phyloP scores from a whole-genome alignment of 768 basidiomycete genomes.

The Candolleomyces efflorescens region DNA sequence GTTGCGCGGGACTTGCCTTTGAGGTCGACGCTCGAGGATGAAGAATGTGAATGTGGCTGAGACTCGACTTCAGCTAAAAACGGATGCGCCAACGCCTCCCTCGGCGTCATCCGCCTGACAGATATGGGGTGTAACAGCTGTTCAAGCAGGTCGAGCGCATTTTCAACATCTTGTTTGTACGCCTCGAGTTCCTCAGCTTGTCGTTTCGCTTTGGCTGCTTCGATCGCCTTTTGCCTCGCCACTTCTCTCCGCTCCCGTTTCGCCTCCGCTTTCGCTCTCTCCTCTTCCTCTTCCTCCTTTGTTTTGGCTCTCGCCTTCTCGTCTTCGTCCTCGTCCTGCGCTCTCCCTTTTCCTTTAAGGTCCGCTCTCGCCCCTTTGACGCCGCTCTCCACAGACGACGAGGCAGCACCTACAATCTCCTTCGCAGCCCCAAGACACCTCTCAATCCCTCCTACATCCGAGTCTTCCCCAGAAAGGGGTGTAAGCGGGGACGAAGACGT shows the following conservation, averaged over 20 bases:
- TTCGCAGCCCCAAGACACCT: no score
- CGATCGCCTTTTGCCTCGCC: neutral
- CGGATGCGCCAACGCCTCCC: slow-evolving; percentile 69
- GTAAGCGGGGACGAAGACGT: no score
- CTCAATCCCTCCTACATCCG: no score
- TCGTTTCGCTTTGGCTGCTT: slow-evolving; percentile 5
- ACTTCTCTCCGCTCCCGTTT: neutral
- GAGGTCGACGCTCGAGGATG: no score
- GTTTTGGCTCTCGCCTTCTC: neutral
- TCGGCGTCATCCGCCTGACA: slow-evolving; percentile 72
- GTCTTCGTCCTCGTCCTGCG: no score
- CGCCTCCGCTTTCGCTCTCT: slow-evolving; percentile 11
- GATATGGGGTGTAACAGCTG: slow-evolving; percentile 73
- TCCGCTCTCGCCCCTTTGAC: no score
- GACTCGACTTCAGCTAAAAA: slow-evolving; percentile 51
- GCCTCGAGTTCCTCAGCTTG: slow-evolving; percentile 21
- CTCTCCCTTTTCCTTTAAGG: no score
- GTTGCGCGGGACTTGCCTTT: no score
- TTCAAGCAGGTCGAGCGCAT: slow-evolving; percentile 74
- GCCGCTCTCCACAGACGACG: no score
- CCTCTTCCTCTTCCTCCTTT: slow-evolving; percentile 12
- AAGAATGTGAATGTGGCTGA: no score
- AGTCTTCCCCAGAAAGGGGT: no score
- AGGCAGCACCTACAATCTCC: no score
- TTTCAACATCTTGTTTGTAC: slow-evolving; percentile 53